Percentiles rank a stretch among this genome's conserved stretches.
Evolutionary conservation across 1,284 basidiomycete genomes (phyloP).

Genomic region (Inonotus hispidus): DNA sequence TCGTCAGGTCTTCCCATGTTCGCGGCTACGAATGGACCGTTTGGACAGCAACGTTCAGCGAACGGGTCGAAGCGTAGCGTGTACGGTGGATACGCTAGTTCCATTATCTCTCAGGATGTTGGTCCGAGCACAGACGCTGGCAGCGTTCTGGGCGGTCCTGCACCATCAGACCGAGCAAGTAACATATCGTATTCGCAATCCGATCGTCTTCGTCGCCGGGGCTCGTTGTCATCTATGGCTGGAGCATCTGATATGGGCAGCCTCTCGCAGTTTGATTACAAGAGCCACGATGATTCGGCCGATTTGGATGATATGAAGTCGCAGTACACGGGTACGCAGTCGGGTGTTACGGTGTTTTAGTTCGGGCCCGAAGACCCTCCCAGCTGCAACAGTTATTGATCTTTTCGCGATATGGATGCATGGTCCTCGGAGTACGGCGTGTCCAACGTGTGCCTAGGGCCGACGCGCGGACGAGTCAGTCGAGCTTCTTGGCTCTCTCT

Average conservation of each 20-base stretch:
- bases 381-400: too few species aligned
- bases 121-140: slow-evolving; percentile 56
- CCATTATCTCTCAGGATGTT: slow-evolving; percentile 85
- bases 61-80: slow-evolving; percentile 65
- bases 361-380: neutral
- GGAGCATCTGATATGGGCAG: slow-evolving; percentile 75
- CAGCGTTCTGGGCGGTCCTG: slow-evolving; percentile 51
- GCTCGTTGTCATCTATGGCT: slow-evolving; percentile 73
- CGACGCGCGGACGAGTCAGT: too few species aligned
- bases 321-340: slow-evolving; percentile 77
- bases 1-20: slow-evolving; percentile 87
- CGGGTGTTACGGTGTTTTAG: slow-evolving; percentile 78
- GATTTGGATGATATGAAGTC: slow-evolving; percentile 81
- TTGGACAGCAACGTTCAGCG: slow-evolving; percentile 55
- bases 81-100: slow-evolving; percentile 84
- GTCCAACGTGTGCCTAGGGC: too few species aligned
- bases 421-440: too few species aligned
- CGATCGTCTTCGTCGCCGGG: slow-evolving; percentile 57
- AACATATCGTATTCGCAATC: slow-evolving; percentile 81
- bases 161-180: slow-evolving; percentile 41
- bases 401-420: neutral
- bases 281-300: slow-evolving; percentile 74
- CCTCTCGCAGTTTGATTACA: slow-evolving; percentile 76
- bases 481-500: too few species aligned
- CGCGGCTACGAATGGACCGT: slow-evolving; percentile 54